Conservation (phyloP, 1,284 basidiomycete species). For the Boletus smithii region DNA sequence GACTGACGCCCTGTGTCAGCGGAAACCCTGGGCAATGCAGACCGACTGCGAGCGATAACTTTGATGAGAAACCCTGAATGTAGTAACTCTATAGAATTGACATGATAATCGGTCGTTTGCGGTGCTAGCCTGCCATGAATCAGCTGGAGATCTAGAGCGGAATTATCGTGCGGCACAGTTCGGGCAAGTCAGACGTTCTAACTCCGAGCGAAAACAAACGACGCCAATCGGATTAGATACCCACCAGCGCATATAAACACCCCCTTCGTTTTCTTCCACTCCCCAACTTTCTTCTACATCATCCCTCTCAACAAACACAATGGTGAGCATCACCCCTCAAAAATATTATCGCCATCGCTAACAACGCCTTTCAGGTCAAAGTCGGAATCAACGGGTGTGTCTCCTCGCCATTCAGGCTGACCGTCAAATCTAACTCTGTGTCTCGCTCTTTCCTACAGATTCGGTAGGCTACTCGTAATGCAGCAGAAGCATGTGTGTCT, state of each 20-base stretch:
- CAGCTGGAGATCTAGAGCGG: no score
- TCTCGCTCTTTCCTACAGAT: constrained; percentile 46
- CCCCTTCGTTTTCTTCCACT: neutral
- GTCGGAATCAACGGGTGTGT: constrained; percentile 91
- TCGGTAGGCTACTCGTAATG: constrained; percentile 57
- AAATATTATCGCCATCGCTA: neutral
- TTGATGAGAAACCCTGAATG: no score
- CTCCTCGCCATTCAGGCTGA: neutral
- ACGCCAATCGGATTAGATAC: constrained; percentile 28
- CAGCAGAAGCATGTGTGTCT: neutral
- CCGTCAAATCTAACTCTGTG: constrained; percentile 16
- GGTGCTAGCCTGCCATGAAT: no score
- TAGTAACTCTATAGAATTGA: no score
- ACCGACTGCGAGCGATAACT: no score
- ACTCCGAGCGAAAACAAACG: constrained; percentile 25
- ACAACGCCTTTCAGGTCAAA: constrained; percentile 51
- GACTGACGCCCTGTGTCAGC: no score
- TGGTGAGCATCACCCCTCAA: constrained; percentile 18
- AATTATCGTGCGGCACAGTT: constrained; percentile 11
- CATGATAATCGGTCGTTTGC: no score
- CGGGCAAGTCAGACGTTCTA: constrained; percentile 23
- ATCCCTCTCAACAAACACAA: constrained; percentile 14
- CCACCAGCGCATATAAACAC: constrained; percentile 25
- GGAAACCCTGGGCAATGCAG: no score
- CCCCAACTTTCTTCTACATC: constrained; percentile 4